Evolutionary conservation across 2,329 filamentous ascomycete genomes (phyloP), one percentile per base, ranked within the genome.

Genomic region (Nigrospora oryzae): DNA sequence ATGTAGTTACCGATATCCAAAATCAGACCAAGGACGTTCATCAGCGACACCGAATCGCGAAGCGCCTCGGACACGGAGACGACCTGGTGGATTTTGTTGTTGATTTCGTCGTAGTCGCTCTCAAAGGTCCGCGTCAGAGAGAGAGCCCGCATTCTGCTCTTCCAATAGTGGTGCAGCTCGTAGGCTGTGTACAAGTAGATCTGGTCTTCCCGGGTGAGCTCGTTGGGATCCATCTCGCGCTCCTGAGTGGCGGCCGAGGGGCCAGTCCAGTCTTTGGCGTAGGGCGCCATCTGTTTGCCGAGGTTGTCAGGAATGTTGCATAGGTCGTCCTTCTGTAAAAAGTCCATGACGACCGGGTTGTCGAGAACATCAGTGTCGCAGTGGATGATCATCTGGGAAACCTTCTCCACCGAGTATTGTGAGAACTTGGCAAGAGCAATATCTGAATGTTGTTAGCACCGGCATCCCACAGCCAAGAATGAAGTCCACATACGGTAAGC

Each of bases 1-100:
- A 98, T 98, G 75, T 95, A 98, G 66, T 98, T 98, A 65, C 93
- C 93, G 59, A 98, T 95, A 64, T 96, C 91, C 56, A 98, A 73
- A 65, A 98, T 98, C 50, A 97, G 76, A 47, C 91, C 90, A 46
- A 98, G 79, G 39, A 98, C 89, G 53, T 95, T 96, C 84, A 97
- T 95, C 56, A 98, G 70, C 23, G 89, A 86, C 23, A 95, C 89
- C 1, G 90, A 96, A 60, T 95, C 89, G 40, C 91, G 81, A 44
- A 98, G 70, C 11, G 89, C 86, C 67, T 97, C 91, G 5, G 90
- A 91, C 10, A 95, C 89, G 30, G 72, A 71, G 33, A 94, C 86
- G n/a, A 98, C 81, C 49, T 93, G 83, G 52, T 84, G 83, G 48
- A 97, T 79, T 68, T 93, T 95, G 36, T 77, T 73, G 11, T 85